Evolutionary conservation across 2,329 filamentous ascomycete genomes (phyloP).

Genomic region (Talaromyces sp.): DNA sequence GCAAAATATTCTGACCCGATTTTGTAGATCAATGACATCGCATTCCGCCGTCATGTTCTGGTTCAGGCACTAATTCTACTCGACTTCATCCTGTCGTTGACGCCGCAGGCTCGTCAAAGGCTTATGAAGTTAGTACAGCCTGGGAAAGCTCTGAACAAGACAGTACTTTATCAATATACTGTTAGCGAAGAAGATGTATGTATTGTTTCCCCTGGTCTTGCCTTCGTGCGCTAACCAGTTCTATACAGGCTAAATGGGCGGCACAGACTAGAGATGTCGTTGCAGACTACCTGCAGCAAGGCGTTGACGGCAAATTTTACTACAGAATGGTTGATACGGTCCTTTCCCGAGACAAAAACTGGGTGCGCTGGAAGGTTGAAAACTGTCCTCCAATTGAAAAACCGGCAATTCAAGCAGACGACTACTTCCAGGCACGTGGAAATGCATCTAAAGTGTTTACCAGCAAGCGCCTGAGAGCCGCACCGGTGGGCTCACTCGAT

Average conservation of each 20-base stretch:
- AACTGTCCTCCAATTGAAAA: conserved; percentile 83
- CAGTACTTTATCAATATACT: conserved; percentile 77
- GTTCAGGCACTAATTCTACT: conserved; percentile 93
- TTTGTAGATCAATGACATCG: conserved; percentile 77
- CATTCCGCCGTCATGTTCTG: conserved; percentile 88
- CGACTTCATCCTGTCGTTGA: conserved; percentile 91
- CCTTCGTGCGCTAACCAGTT: conserved; percentile 19
- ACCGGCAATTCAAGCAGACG: conserved; percentile 64
- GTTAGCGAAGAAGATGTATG: conserved; percentile 78
- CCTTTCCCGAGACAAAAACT: conserved; percentile 92
- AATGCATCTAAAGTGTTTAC: conserved; percentile 64
- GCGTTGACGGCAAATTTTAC: conserved; percentile 84
- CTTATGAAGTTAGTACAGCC: conserved; percentile 44
- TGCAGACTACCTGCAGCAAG: conserved; percentile 75
- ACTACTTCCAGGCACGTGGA: conserved; percentile 67
- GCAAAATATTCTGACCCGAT: not conserved
- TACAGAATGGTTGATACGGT: conserved; percentile 96
- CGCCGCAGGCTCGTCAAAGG: conserved; percentile 75
- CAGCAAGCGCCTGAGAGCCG: conserved; percentile 66
- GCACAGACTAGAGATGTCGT: conserved; percentile 72
- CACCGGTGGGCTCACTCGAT: conserved; percentile 68
- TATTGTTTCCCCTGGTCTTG: conserved; percentile 17
- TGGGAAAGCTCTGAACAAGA: conserved; percentile 71
- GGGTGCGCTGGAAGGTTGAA: conserved; percentile 97
- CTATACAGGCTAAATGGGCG: conserved; percentile 74